These are phyloP conservation scores for Exutisphaerella laricina DNA, from an alignment of 2,329 filamentous ascomycete species.

Conservation along the genomic window DNA sequence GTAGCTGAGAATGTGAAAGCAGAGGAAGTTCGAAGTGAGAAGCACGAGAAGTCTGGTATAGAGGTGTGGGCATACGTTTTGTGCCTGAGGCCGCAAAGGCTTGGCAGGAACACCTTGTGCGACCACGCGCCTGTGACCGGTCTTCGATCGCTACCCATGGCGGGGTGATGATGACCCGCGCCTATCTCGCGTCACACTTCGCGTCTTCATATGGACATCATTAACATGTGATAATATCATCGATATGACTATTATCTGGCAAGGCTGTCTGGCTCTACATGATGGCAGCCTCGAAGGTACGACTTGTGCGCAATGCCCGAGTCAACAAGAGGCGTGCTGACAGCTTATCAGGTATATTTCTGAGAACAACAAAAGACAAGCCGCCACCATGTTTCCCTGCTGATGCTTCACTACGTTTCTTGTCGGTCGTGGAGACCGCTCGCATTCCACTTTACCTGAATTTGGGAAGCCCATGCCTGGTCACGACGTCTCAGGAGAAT, in stretches of 20 bases:
- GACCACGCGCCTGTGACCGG: no score
- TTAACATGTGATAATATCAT: neutral
- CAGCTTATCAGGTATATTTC: neutral
- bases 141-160: no score
- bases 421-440: conserved; percentile 19
- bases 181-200: neutral
- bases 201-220: neutral
- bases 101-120: no score
- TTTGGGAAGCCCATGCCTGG: conserved; percentile 8
- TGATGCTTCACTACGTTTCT: conserved; percentile 13
- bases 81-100: no score
- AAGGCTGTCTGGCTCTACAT: conserved; percentile 13
- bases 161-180: no score
- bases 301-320: neutral
- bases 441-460: conserved; percentile 17
- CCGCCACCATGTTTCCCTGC: conserved; percentile 5
- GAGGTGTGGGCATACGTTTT: no score
- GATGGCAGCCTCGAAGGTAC: conserved; percentile 12
- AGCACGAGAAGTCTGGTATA: no score
- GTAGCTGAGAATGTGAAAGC: neutral
- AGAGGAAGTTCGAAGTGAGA: neutral
- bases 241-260: conserved; percentile 12
- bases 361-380: neutral
- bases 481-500: conserved; percentile 7
- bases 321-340: neutral